Conservation (phyloP, 257 asterid genomes). For the Lycium barbarum region DNA sequence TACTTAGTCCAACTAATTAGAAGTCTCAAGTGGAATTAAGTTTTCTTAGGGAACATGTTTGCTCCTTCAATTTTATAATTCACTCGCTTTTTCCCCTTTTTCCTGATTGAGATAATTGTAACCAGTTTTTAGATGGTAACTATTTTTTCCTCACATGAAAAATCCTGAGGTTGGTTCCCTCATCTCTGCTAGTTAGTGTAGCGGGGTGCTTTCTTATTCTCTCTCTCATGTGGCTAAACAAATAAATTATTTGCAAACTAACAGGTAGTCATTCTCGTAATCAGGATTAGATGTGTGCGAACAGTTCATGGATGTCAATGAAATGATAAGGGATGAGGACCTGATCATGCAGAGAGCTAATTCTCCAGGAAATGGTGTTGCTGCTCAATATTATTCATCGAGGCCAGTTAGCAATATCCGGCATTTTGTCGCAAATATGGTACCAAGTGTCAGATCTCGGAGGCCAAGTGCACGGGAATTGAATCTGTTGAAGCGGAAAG, state of each 20-base stretch:
- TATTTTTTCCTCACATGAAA: neutral
- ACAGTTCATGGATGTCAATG: slow-evolving; percentile 98
- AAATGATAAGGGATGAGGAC: slow-evolving; percentile 95
- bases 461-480: slow-evolving; percentile 99
- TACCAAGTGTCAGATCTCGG: slow-evolving; percentile 82
- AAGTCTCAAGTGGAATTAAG: neutral
- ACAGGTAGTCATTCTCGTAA: slow-evolving; percentile 32
- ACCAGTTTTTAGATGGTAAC: neutral
- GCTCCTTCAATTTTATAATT: neutral
- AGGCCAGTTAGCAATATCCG: slow-evolving; percentile 67
- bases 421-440: slow-evolving; percentile 81
- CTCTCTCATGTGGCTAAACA: slow-evolving; percentile 27
- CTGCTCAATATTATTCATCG: slow-evolving; percentile 69
- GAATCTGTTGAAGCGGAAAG: slow-evolving; percentile 93
- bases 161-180: neutral
- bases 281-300: slow-evolving; percentile 95
- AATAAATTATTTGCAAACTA: slow-evolving; percentile 33
- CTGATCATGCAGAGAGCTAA: slow-evolving; percentile 70
- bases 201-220: neutral
- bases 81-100: neutral
- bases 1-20: neutral
- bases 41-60: neutral
- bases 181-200: slow-evolving; percentile 1
- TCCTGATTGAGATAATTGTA: neutral
- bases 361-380: slow-evolving; percentile 67